Conservation (phyloP, 2,329 filamentous ascomycete genomes). For the Ceratocystis huliohia region DNA sequence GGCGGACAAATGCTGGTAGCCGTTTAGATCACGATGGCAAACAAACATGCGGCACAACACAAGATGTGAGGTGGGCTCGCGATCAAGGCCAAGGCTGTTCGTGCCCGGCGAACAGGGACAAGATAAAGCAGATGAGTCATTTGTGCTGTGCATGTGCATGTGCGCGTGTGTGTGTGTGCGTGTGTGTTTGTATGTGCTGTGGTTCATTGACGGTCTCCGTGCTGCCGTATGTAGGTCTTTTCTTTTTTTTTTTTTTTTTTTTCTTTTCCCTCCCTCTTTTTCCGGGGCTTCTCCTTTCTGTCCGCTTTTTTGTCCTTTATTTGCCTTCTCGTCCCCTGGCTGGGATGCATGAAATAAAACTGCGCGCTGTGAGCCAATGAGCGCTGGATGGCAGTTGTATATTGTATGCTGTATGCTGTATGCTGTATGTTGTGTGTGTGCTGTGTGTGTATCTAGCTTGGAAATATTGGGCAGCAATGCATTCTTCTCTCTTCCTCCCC, state of each 20-base stretch:
- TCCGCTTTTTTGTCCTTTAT: not conserved
- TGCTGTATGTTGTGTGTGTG: too few relatives aligned
- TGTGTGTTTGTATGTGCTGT: not conserved
- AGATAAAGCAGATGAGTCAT: conserved; percentile 7
- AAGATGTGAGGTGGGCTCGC: not conserved
- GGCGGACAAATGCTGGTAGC: not conserved
- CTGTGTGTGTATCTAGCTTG: too few relatives aligned
- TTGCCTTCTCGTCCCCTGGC: not conserved
- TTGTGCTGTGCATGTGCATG: not conserved
- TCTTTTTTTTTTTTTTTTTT: not conserved
- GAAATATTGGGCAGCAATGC: not conserved
- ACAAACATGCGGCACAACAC: too few relatives aligned
- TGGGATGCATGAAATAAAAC: not conserved
- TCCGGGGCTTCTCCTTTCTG: not conserved
- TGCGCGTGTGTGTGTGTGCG: not conserved
- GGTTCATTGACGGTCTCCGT: not conserved
- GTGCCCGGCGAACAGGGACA: not conserved
- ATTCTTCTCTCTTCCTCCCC: not conserved
- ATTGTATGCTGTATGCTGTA: too few relatives aligned
- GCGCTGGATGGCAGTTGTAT: too few relatives aligned
- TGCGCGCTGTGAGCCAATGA: too few relatives aligned
- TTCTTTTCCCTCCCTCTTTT: not conserved
- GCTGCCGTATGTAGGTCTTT: not conserved
- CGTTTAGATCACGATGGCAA: not conserved
- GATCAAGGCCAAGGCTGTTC: not conserved